phyloP scores from a whole-genome alignment of 306 rosid species.

The Prunus padus region DNA sequence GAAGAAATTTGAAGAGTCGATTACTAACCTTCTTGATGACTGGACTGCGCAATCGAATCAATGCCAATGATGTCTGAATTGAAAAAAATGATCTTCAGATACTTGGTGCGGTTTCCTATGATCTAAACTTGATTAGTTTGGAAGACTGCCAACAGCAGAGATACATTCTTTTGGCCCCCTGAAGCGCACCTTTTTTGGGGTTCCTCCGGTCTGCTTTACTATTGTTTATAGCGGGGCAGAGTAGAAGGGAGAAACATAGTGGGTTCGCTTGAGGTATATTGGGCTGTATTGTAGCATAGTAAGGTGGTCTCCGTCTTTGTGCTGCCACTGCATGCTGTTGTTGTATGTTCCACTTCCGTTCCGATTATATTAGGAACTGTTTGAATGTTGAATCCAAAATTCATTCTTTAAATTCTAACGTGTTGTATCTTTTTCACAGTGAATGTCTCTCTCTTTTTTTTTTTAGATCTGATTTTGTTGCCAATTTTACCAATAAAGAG shows the following conservation, averaged over 20 bases:
- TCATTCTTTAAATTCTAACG: conserved; percentile 43
- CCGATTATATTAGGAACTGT: conserved; percentile 21
- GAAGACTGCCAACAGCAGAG: conserved; percentile 30
- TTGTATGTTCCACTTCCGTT: conserved; percentile 39
- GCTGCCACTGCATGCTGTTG: conserved; percentile 38
- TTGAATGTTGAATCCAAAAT: conserved; percentile 31
- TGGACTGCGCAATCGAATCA: conserved; percentile 63
- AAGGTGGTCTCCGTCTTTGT: conserved; percentile 44
- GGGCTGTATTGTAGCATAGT: conserved; percentile 30
- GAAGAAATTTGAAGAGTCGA: conserved; percentile 64
- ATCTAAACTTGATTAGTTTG: conserved; percentile 17
- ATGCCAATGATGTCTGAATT: conserved; percentile 42
- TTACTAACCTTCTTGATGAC: conserved; percentile 71
- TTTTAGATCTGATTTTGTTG: background rate
- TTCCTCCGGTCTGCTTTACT: conserved; percentile 26
- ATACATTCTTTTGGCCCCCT: conserved; percentile 45
- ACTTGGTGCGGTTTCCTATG: conserved; percentile 27
- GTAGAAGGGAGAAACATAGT: conserved; percentile 28
- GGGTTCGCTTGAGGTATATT: conserved; percentile 32
- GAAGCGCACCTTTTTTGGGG: conserved; percentile 29
- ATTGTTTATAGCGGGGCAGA: conserved; percentile 40
- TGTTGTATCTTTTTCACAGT: background rate
- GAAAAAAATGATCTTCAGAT: conserved; percentile 29
- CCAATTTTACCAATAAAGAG: too few species aligned
- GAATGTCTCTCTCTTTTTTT: conserved; percentile 12